These are phyloP conservation scores for Chlorella variabilis DNA, from an alignment of 163 green algal species.

Conservation along the genomic window DNA sequence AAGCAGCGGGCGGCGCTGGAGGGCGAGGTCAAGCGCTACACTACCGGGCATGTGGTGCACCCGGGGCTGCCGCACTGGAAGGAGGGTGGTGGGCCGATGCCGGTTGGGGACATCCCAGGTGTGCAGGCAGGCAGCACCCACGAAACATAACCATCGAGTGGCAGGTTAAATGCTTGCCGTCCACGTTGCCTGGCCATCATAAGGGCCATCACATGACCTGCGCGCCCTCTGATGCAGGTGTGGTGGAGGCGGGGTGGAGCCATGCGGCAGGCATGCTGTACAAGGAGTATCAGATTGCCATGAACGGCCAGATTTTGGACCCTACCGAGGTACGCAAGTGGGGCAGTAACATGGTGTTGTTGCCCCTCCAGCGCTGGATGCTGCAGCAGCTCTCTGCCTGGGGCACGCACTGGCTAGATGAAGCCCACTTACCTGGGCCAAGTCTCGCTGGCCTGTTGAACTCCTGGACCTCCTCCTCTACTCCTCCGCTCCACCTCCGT, in stretches of 20 bases:
- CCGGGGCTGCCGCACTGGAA: slow-evolving; percentile 55
- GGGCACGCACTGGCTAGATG: too few relatives aligned
- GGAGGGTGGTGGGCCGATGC: slow-evolving; percentile 12
- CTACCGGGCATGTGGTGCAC: slow-evolving; percentile 80
- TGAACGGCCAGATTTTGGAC: slow-evolving; percentile 39
- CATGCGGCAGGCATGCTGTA: slow-evolving; percentile 29
- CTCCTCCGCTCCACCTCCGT: too few relatives aligned
- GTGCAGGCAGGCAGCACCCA: too few relatives aligned
- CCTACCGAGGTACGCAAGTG: slow-evolving; percentile 5
- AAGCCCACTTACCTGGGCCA: too few relatives aligned
- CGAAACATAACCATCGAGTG: too few relatives aligned
- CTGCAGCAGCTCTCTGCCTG: too few relatives aligned
- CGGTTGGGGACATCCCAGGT: slow-evolving; percentile 29
- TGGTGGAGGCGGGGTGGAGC: slow-evolving; percentile 78
- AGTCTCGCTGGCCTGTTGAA: too few relatives aligned
- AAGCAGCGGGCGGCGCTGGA: slow-evolving; percentile 71
- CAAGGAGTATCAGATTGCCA: slow-evolving; percentile 39
- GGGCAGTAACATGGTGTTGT: too few relatives aligned
- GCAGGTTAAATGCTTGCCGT: not conserved
- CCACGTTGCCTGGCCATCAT: not conserved
- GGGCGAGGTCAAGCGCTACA: slow-evolving; percentile 62
- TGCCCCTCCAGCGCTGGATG: too few relatives aligned
- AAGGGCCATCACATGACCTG: too few relatives aligned
- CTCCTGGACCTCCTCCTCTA: too few relatives aligned
- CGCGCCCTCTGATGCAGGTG: slow-evolving; percentile 51